Percentiles rank a stretch among this genome's conserved stretches.
phyloP scores from a whole-genome alignment of 768 basidiomycete species.

The Kwoniella pini region DNA sequence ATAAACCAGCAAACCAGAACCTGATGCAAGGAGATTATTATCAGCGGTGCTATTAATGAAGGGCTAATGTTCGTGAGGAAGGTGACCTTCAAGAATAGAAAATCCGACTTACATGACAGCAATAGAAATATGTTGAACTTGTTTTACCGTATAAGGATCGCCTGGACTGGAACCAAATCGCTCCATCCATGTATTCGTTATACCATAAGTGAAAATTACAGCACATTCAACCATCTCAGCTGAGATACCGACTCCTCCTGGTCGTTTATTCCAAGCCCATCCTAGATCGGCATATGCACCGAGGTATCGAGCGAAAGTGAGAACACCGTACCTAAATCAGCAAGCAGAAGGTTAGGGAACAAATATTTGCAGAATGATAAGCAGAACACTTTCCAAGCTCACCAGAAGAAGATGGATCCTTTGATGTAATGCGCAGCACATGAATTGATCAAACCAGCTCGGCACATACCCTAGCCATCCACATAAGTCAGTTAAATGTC shows the following conservation, averaged over 20 bases:
- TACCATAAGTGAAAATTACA: constrained; percentile 79
- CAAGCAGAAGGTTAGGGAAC: neutral
- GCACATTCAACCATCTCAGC: constrained; percentile 56
- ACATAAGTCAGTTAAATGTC: too few relatives aligned
- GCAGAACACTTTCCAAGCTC: neutral
- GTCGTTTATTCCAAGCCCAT: constrained; percentile 84
- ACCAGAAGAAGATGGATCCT: constrained; percentile 80
- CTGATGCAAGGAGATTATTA: constrained; percentile 56
- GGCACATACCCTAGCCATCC: constrained; percentile 81
- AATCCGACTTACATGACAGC: constrained; percentile 60
- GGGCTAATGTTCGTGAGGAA: constrained; percentile 30
- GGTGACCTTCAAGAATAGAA: too few relatives aligned
- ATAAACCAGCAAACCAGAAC: constrained; percentile 91
- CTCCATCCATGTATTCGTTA: constrained; percentile 96
- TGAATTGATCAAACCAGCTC: constrained; percentile 72
- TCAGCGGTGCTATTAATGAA: neutral
- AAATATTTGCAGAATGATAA: too few relatives aligned
- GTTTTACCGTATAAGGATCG: constrained; percentile 82
- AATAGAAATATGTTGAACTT: constrained; percentile 91
- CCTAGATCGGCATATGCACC: constrained; percentile 82
- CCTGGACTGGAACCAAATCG: constrained; percentile 79
- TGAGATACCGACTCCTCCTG: constrained; percentile 29
- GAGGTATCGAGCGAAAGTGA: constrained; percentile 90
- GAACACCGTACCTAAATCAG: constrained; percentile 65
- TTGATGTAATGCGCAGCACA: constrained; percentile 82